Evolutionary conservation across 2,329 filamentous ascomycete genomes (phyloP).

Genomic region (Phyllosticta paracitricarpa): DNA sequence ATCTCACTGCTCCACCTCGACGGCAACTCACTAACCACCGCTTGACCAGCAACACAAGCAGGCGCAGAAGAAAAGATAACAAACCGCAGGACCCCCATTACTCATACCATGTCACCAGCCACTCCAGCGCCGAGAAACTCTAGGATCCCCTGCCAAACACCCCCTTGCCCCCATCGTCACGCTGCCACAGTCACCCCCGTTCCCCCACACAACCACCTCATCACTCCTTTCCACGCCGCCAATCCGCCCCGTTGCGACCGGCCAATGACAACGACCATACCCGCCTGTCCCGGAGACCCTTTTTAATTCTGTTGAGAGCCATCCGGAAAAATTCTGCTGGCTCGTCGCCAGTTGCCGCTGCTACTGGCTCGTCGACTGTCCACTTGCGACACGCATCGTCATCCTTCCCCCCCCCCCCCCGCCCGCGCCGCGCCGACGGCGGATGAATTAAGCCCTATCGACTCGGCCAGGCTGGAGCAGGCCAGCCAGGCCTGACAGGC

Average conservation of each 20-base stretch:
- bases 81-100: constrained; percentile 30
- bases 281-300: neutral
- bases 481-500: neutral
- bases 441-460: neutral
- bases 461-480: neutral
- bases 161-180: neutral
- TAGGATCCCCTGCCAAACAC: neutral
- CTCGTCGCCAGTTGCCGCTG: neutral
- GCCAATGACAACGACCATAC: neutral
- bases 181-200: neutral
- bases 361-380: neutral
- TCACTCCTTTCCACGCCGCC: neutral
- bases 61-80: constrained; percentile 38
- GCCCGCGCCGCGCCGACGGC: too few relatives aligned
- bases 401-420: too few relatives aligned
- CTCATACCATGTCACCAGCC: neutral
- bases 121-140: constrained; percentile 43
- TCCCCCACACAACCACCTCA: neutral
- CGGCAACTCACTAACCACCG: neutral
- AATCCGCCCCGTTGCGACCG: neutral
- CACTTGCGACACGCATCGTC: neutral
- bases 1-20: neutral
- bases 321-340: neutral
- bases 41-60: neutral
- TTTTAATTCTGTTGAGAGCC: neutral